phyloP scores from a whole-genome alignment of 1,284 basidiomycete genomes.

The Porogramme epimiltina region DNA sequence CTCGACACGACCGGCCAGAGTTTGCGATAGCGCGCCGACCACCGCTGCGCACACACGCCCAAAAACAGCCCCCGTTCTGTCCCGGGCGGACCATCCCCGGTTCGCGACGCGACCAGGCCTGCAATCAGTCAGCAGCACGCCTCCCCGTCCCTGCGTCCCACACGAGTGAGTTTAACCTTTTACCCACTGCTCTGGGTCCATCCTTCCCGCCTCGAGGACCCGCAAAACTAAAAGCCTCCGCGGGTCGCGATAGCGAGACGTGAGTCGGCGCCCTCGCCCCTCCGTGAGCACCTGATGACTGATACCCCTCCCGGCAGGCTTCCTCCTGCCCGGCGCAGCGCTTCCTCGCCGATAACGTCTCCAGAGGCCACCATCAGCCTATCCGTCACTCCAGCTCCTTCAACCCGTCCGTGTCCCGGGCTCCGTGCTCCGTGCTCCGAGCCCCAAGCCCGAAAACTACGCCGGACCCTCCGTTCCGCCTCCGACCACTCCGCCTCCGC shows the following conservation, averaged over 20 bases:
- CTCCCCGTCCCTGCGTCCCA: slow-evolving; percentile 7
- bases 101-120: too few relatives aligned
- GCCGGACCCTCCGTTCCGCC: not conserved
- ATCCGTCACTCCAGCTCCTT: not conserved
- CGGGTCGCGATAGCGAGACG: not conserved
- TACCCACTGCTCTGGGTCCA: slow-evolving; percentile 7
- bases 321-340: not conserved
- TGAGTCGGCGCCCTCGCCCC: not conserved
- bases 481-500: not conserved
- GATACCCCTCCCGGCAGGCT: slow-evolving; percentile 5
- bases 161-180: slow-evolving; percentile 26
- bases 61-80: too few relatives aligned
- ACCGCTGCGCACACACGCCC: too few relatives aligned
- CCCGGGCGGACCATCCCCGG: too few relatives aligned
- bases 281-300: slow-evolving; percentile 7
- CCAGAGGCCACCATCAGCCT: not conserved
- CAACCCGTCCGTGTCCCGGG: not conserved
- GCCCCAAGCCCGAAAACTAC: not conserved
- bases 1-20: too few relatives aligned
- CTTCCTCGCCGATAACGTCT: not conserved
- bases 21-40: too few relatives aligned
- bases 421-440: not conserved
- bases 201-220: slow-evolving; percentile 5
- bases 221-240: slow-evolving; percentile 1
- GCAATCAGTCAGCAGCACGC: not conserved